A percentile compares a stretch with the other conserved stretches of the same genome.
These are phyloP conservation scores for Stereocaulon alpinum DNA, from an alignment of 495 filamentous ascomycete species.

Conservation along the genomic window DNA sequence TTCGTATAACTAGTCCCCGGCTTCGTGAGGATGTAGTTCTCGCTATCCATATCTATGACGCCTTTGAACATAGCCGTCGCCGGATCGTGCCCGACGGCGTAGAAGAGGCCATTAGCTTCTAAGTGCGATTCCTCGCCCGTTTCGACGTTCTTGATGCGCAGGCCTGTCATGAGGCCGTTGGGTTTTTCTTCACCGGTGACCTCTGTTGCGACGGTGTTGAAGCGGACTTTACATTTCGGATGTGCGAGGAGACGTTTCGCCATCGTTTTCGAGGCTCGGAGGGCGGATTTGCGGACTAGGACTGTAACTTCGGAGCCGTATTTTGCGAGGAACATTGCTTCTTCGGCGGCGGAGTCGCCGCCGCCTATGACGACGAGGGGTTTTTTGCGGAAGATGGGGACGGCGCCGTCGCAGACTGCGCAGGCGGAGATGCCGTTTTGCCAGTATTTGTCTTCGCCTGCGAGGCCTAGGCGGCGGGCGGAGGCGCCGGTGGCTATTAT, in stretches of 20 bases:
- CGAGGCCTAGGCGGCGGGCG: conserved; percentile 66
- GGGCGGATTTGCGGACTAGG: conserved; percentile 72
- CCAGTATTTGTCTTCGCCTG: conserved; percentile 93
- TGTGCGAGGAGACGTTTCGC: conserved; percentile 70
- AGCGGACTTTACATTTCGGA: conserved; percentile 81
- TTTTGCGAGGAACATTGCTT: conserved; percentile 95
- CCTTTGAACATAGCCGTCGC: conserved; percentile 80
- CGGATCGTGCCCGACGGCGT: conserved; percentile 94
- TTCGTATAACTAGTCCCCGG: conserved; percentile 83
- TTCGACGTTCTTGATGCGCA: conserved; percentile 68
- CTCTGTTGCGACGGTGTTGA: conserved; percentile 70
- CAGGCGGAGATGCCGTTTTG: conserved; percentile 94
- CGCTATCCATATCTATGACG: conserved; percentile 74
- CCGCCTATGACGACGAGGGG: conserved; percentile 92
- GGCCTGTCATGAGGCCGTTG: conserved; percentile 69
- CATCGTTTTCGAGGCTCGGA: conserved; percentile 87
- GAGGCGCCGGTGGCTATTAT: conserved; percentile 96
- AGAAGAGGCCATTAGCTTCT: conserved; percentile 89
- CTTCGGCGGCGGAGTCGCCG: conserved; percentile 93
- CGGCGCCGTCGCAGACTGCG: conserved; percentile 93
- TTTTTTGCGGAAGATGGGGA: conserved; percentile 95
- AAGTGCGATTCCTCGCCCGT: conserved; percentile 70
- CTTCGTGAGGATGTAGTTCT: conserved; percentile 81
- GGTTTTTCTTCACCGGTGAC: conserved; percentile 70
- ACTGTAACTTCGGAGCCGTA: conserved; percentile 93